Conservation (phyloP, 371 early-diverging fungal genomes). For the Funneliformis caledonium region DNA sequence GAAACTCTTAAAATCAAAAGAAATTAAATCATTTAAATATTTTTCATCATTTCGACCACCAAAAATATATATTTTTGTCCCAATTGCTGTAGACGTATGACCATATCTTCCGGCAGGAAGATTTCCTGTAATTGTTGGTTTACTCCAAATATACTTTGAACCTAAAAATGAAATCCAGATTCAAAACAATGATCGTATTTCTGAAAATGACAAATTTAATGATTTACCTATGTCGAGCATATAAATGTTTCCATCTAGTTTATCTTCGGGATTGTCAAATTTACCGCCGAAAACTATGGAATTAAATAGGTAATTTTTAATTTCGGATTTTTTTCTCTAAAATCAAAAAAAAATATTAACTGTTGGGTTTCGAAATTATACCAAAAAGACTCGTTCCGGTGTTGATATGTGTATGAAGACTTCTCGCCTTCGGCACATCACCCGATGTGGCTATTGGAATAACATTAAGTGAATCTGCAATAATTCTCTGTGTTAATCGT, state of each 20-base stretch:
- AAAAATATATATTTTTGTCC: slow-evolving; percentile 71
- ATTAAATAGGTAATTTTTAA: neutral
- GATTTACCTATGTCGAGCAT: slow-evolving; percentile 22
- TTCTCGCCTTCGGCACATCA: slow-evolving; percentile 30
- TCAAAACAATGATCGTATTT: slow-evolving; percentile 51
- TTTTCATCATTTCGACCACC: slow-evolving; percentile 72
- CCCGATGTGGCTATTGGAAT: slow-evolving; percentile 8
- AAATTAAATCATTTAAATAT: slow-evolving; percentile 69
- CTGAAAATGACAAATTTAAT: neutral
- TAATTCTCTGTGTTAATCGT: neutral
- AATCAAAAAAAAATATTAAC: neutral
- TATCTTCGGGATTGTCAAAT: slow-evolving; percentile 14
- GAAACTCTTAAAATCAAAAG: slow-evolving; percentile 69
- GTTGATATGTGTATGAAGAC: slow-evolving; percentile 34
- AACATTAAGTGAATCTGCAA: slow-evolving; percentile 34
- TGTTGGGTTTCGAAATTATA: neutral
- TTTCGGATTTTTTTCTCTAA: neutral
- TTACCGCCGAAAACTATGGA: slow-evolving; percentile 33
- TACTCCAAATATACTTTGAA: slow-evolving; percentile 63
- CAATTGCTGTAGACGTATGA: slow-evolving; percentile 67
- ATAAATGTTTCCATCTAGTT: slow-evolving; percentile 26
- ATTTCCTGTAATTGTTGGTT: slow-evolving; percentile 59
- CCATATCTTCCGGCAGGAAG: slow-evolving; percentile 69
- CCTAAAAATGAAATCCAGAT: slow-evolving; percentile 62
- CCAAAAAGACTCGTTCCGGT: slow-evolving; percentile 28